Evolutionary conservation across 768 basidiomycete genomes (phyloP).

Genomic region (Hypholoma sublateritium): DNA sequence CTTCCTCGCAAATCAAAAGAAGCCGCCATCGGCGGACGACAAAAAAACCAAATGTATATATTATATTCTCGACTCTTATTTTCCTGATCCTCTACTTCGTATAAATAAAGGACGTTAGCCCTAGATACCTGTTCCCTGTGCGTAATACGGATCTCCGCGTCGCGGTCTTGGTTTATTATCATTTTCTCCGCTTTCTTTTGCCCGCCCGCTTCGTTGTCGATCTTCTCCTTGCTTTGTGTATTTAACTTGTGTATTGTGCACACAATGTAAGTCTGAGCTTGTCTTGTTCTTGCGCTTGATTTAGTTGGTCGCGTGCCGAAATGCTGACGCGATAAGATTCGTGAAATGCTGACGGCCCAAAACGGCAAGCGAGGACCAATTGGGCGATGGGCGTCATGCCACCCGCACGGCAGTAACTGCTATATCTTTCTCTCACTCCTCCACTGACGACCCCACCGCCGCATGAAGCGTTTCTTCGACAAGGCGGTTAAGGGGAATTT

Average conservation of each 20-base stretch:
- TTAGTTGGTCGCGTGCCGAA: too few relatives aligned
- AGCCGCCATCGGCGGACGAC: not conserved
- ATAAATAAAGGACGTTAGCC: not conserved
- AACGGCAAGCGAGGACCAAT: not conserved
- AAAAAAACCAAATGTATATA: not conserved
- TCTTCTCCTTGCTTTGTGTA: too few relatives aligned
- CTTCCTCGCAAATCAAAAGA: not conserved
- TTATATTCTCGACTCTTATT: not conserved
- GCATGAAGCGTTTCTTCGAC: slow-evolving; percentile 44
- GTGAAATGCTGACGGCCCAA: too few relatives aligned
- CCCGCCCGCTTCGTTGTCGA: too few relatives aligned
- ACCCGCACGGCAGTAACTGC: not conserved
- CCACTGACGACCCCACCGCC: not conserved
- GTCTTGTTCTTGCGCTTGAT: too few relatives aligned
- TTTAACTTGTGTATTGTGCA: too few relatives aligned
- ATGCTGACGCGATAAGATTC: too few relatives aligned
- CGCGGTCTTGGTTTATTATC: too few relatives aligned
- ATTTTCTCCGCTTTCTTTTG: too few relatives aligned
- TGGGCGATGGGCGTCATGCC: slow-evolving; percentile 1
- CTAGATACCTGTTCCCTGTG: not conserved
- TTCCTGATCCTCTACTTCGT: not conserved
- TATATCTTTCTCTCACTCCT: not conserved
- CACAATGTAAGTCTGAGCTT: too few relatives aligned
- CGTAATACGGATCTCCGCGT: too few relatives aligned
- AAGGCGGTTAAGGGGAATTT: slow-evolving; percentile 30